Base-by-base conservation (phyloP, 2,329 filamentous ascomycete species). In the Fusarium sublunatum region DNA sequence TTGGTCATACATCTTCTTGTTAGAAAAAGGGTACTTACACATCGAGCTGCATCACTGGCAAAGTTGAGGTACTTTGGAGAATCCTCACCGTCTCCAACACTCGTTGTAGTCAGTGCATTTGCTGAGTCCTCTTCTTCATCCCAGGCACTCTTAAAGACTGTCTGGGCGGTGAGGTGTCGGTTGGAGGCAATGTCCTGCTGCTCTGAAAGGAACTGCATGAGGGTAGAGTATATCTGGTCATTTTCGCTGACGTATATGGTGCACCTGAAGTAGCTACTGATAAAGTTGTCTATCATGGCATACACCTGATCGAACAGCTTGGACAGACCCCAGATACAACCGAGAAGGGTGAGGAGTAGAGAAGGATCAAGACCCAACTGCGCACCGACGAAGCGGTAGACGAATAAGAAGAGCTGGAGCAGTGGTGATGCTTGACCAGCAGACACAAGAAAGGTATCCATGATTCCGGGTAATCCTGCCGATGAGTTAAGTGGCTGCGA, bases 131-230 rank as follows among this genome's bases (percentile, higher is more conserved):
- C 75, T 39, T 78, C 82, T 41, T 83, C 82, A 38, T 85, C 85
- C 85, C 85, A 88, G 0, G 83, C 82, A 15, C 79, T 83, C 65
- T 79, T 82, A 47, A 78, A 80, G 3, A 79, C 78, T 1, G 85
- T 87, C 70, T 87, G 83, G 7, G 84, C 86, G 60, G 81, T 82
- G 13, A 88, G 74, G 6, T 79, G 79, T 12, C 83, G 79, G 34
- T 83, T 85, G 42, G 80, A 80, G 29, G 77, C 77, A 58, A 85
- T 80, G 22, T 76, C 77, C 9, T 82, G 81, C 68, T 87, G 82
- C 36, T 79, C 72, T 0, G 83, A 82, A 7, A 88, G 78, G 77
- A 83, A 89, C 48, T 82, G 80, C 77, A 88, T 86, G 44, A 89
- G 67, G 48, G 88, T 83, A 4, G 71, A 47, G 67, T 87, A 87